Percentiles rank a stretch among this genome's conserved stretches.
Conservation (phyloP, 2,329 filamentous ascomycete species). For the Paecilomyces variotii region DNA sequence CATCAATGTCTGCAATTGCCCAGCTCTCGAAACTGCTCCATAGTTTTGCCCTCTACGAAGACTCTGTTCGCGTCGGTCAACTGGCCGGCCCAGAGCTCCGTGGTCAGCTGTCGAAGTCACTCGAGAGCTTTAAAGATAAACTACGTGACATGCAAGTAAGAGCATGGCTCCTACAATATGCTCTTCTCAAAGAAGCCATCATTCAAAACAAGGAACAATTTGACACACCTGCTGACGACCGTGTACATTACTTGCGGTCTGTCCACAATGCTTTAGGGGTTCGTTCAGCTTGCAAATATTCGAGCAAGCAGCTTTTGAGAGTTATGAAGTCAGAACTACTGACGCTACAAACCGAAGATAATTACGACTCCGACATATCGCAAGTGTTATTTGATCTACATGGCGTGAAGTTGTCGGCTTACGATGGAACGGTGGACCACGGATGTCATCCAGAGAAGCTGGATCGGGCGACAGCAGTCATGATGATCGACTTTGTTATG, state of each 20-base stretch:
- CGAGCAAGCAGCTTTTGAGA: constrained; percentile 81
- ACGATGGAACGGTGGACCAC: constrained; percentile 67
- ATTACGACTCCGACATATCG: constrained; percentile 77
- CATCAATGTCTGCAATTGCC: constrained; percentile 63
- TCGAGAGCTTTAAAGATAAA: constrained; percentile 52
- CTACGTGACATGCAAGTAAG: constrained; percentile 82
- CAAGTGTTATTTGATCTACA: constrained; percentile 80
- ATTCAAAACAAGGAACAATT: constrained; percentile 58
- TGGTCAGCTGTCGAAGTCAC: constrained; percentile 34
- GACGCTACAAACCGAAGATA: constrained; percentile 64
- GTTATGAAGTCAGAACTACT: constrained; percentile 82
- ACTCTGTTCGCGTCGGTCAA: constrained; percentile 73
- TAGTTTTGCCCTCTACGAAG: constrained; percentile 71
- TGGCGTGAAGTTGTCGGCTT: constrained; percentile 66
- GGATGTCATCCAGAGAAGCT: constrained; percentile 68
- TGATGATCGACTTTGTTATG: constrained; percentile 77
- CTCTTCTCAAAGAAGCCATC: constrained; percentile 67
- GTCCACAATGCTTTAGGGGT: constrained; percentile 79
- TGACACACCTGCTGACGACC: constrained; percentile 58
- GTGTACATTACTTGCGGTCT: constrained; percentile 70
- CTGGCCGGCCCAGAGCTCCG: constrained; percentile 52
- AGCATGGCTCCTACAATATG: constrained; percentile 81
- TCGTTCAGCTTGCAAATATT: constrained; percentile 74
- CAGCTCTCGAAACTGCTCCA: constrained; percentile 69
- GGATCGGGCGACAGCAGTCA: constrained; percentile 70